Conservation (phyloP, 306 rosid species). For the Corylus avellana region DNA sequence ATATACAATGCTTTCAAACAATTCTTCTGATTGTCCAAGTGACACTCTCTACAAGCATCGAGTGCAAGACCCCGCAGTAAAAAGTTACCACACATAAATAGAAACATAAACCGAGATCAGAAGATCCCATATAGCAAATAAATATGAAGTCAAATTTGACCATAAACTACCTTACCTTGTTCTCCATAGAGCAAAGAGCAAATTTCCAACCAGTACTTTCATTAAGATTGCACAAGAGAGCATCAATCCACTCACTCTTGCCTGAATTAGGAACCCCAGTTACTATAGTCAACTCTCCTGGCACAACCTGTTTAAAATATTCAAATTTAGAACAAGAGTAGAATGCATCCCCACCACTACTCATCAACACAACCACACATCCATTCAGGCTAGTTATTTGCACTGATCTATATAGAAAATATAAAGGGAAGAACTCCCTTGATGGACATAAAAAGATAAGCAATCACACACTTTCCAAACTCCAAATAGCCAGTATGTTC, state of each 20-base stretch:
- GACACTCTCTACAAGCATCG: background rate
- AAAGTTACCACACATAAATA: background rate
- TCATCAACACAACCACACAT: slow-evolving; percentile 1
- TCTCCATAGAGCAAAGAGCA: slow-evolving; percentile 94
- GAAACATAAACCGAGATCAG: background rate
- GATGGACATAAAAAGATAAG: background rate
- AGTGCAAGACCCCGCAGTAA: background rate
- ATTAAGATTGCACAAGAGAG: slow-evolving; percentile 87
- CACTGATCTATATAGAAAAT: background rate
- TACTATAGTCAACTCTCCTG: slow-evolving; percentile 89
- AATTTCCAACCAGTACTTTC: slow-evolving; percentile 74
- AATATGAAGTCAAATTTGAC: background rate
- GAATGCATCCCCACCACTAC: background rate
- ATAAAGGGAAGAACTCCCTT: background rate
- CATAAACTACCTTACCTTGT: slow-evolving; percentile 60
- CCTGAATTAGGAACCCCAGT: slow-evolving; percentile 99
- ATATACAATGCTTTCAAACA: background rate
- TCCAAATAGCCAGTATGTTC: background rate
- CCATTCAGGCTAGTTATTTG: background rate
- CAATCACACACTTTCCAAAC: background rate
- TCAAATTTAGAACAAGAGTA: slow-evolving; percentile 16
- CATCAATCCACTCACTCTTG: slow-evolving; percentile 99
- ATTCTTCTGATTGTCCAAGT: background rate
- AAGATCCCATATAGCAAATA: background rate
- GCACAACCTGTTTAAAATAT: slow-evolving; percentile 69